Evolutionary conservation across 2,329 filamentous ascomycete species (phyloP), one percentile per base, ranked within the genome.

Genomic region (Eutypella sp.): DNA sequence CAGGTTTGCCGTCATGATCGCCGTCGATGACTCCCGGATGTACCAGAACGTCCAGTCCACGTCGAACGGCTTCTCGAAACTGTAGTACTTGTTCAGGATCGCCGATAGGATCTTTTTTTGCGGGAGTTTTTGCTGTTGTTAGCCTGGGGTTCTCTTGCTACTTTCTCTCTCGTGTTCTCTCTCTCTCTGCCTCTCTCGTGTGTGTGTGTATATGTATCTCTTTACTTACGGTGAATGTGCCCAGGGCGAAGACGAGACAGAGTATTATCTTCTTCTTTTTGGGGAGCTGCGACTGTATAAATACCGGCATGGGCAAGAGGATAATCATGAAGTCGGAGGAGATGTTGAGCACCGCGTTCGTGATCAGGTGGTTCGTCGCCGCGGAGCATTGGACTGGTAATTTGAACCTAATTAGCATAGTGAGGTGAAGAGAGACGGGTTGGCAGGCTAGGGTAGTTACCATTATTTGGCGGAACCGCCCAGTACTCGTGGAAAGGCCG

Each of bases 301-400:
- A 67, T 22, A 75, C 52, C 2, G 79, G 78, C 50, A 83, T 68
- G 1, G 79, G 78, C 18, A 84, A 73, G 3, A 70, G 56, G 23
- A 84, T 73, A 57, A 84, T 82, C 64, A 78, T 70, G 2, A 81
- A 31, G 51, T 84, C 81, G 22, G 78, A 81, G 2, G 75, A 73
- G 41, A 83, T 74, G 53, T 84, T 84, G 57, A 84, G 73, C 4
- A 72, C 67, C 1, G 76, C 73, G 47, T 82, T 79, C 15, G 76
- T 74, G 42, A 81, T 80, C 10, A 80, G 69, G 53, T 81, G 81
- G 55, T 79, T 67, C 15, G 73, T 67, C 2, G 76, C 71, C 0
- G 78, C 74, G 1, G 77, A 76, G 56, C 79, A 83, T 67, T 83
- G 78, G 2, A 67, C 73, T 75, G 23, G 27, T 22, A 33, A 18